phyloP scores from a whole-genome alignment of 2,329 filamentous ascomycete genomes.

The Fusarium tupiense region DNA sequence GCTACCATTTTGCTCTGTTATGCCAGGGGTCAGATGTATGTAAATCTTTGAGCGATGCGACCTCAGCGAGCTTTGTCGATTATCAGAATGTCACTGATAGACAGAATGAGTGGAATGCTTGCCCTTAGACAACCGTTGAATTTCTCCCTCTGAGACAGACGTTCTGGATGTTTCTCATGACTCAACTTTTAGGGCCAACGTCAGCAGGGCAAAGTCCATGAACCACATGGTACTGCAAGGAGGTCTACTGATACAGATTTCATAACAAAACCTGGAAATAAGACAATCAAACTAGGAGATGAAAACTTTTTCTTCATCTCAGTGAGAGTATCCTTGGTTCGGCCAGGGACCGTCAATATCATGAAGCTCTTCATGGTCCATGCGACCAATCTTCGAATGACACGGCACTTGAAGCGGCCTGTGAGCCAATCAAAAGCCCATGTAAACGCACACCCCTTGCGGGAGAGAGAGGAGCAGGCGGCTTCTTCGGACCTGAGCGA shows the following conservation, averaged over 20 bases:
- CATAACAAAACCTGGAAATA: conserved; percentile 17
- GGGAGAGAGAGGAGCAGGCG: conserved; percentile 19
- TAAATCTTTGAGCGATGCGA: conserved; percentile 11
- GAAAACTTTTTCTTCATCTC: conserved; percentile 17
- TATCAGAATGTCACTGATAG: conserved; percentile 26
- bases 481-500: conserved; percentile 36
- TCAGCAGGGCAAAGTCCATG: conserved; percentile 29
- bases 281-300: background rate
- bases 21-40: conserved; percentile 26
- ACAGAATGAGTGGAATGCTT: conserved; percentile 1
- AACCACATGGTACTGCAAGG: conserved; percentile 14
- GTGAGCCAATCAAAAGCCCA: conserved; percentile 36
- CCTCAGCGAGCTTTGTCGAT: conserved; percentile 14
- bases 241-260: background rate
- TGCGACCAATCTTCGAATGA: conserved; percentile 36
- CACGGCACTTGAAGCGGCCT: conserved; percentile 33
- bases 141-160: conserved; percentile 14
- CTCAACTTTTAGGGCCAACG: conserved; percentile 12
- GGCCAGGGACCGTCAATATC: conserved; percentile 4
- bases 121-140: conserved; percentile 4
- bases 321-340: conserved; percentile 8
- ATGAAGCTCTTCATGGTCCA: conserved; percentile 21
- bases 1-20: conserved; percentile 22
- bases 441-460: conserved; percentile 20
- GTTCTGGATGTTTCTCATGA: conserved; percentile 27